Conservation (phyloP, 208 protist species). For the Acanthamoeba sp. region DNA sequence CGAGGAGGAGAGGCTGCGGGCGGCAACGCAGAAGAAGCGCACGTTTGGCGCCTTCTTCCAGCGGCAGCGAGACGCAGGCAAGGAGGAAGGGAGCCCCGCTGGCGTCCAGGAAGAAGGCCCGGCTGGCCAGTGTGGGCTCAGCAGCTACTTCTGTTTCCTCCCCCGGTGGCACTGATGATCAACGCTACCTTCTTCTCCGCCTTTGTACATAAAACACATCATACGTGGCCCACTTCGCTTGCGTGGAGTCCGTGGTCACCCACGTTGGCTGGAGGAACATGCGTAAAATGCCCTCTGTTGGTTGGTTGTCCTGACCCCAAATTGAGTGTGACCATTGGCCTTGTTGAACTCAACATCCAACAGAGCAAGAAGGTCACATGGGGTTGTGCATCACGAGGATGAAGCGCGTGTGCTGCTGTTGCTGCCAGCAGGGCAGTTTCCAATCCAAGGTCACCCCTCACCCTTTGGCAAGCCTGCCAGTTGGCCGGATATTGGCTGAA, state of each 20-base stretch:
- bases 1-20: neutral
- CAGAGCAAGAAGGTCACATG: neutral
- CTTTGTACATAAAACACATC: no score
- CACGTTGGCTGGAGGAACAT: no score
- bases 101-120: neutral
- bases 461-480: neutral
- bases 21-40: neutral
- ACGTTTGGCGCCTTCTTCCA: neutral
- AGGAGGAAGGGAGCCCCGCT: neutral
- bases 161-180: neutral
- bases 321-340: no score
- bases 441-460: constrained; percentile 8
- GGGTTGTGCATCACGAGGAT: neutral
- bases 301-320: no score
- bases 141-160: neutral
- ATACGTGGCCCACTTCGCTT: no score
- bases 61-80: neutral
- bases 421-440: neutral
- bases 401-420: constrained; percentile 25
- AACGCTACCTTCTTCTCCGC: no score
- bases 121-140: neutral
- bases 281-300: no score
- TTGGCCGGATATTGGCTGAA: neutral
- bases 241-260: no score
- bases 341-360: neutral